Evolutionary conservation across 192 early-diverging fungal genomes (phyloP).

Genomic region (Phycomyces blakesleeanus): DNA sequence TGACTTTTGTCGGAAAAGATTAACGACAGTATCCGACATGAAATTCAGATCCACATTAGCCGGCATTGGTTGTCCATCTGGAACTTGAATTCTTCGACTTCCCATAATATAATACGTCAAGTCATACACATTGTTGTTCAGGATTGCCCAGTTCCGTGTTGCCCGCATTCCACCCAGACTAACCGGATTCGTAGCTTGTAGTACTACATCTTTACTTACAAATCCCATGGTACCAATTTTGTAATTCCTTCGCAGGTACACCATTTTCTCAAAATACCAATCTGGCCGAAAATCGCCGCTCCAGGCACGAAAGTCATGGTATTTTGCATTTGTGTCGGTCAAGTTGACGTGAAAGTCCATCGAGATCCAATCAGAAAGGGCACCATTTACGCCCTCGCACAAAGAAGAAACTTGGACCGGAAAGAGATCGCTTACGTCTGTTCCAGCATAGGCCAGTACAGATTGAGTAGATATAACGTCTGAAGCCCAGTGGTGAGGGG

Average conservation of each 20-base stretch:
- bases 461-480: constrained; percentile 49
- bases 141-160: constrained; percentile 53
- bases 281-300: constrained; percentile 57
- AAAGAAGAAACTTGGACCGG: constrained; percentile 72
- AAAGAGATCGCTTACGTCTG: constrained; percentile 62
- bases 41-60: constrained; percentile 47
- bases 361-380: constrained; percentile 44
- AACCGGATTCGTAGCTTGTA: constrained; percentile 41
- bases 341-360: constrained; percentile 49
- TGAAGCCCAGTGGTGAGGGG: constrained; percentile 47
- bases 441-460: constrained; percentile 58
- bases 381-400: constrained; percentile 37
- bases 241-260: constrained; percentile 56
- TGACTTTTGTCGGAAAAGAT: constrained; percentile 61
- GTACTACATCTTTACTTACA: constrained; percentile 51
- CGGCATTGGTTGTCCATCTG: constrained; percentile 35
- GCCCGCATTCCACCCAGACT: constrained; percentile 29
- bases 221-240: constrained; percentile 65
- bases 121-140: constrained; percentile 72
- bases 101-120: constrained; percentile 63
- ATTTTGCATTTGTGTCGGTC: constrained; percentile 47
- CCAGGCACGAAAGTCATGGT: constrained; percentile 72
- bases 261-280: constrained; percentile 65
- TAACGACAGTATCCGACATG: constrained; percentile 53
- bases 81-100: constrained; percentile 39